A percentile compares a stretch with the other conserved stretches of the same genome.
These are phyloP conservation scores for Eutreptiella sp. DNA, from an alignment of 208 protist species.

Conservation along the genomic window DNA sequence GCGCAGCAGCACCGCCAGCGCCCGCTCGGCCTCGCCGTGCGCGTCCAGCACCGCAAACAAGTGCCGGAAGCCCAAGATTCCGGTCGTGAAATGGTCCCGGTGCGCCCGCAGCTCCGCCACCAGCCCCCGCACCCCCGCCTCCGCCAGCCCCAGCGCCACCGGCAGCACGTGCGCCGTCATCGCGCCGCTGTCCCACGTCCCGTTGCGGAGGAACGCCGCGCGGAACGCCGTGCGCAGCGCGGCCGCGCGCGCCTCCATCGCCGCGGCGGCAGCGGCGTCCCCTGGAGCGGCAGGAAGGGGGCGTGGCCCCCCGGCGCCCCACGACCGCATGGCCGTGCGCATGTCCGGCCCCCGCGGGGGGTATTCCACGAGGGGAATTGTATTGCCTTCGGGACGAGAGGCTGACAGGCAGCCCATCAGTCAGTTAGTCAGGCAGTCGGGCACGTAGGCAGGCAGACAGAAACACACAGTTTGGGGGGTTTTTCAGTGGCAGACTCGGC, in stretches of 20 bases:
- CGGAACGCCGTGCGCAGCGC: conserved; percentile 3
- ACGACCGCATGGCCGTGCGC: too few relatives aligned
- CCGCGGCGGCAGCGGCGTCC: conserved; percentile 1
- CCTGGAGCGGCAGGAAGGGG: too few relatives aligned
- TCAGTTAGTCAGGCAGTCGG: too few relatives aligned
- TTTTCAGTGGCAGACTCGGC: too few relatives aligned
- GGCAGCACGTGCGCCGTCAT: conserved; percentile 6
- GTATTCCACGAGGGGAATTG: too few relatives aligned
- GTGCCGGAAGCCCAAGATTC: conserved; percentile 26
- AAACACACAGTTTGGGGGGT: too few relatives aligned
- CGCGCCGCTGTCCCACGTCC: not conserved
- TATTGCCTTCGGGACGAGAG: too few relatives aligned
- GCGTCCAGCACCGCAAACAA: conserved; percentile 19
- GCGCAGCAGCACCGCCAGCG: conserved; percentile 11
- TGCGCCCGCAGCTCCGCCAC: not conserved
- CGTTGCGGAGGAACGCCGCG: not conserved
- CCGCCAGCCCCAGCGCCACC: not conserved
- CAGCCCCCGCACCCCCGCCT: not conserved
- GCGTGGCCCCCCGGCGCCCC: too few relatives aligned
- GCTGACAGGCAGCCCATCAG: too few relatives aligned
- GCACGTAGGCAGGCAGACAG: too few relatives aligned
- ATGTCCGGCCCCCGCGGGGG: too few relatives aligned
- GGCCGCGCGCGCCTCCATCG: not conserved
- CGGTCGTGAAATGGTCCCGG: conserved; percentile 11
- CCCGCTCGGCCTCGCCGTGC: conserved; percentile 2